A percentile compares a stretch with the other conserved stretches of the same genome.
phyloP scores from a whole-genome alignment of 345 rosid species.

The Citrus australasica region DNA sequence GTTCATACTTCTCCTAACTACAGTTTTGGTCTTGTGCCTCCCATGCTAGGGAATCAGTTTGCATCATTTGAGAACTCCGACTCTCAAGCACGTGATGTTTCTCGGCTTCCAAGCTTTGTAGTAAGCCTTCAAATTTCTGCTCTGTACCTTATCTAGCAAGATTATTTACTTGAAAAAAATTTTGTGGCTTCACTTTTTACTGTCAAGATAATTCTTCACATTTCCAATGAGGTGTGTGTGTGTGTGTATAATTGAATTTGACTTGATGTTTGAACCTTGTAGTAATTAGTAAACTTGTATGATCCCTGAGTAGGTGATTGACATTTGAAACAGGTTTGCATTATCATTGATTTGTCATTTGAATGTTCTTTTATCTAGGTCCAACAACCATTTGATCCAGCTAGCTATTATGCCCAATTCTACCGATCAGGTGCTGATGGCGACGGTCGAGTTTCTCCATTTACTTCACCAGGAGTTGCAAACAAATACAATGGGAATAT shows the following conservation, averaged over 20 bases:
- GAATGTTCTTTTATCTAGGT: constrained; percentile 37
- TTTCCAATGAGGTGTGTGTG: background rate
- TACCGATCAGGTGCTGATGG: constrained; percentile 64
- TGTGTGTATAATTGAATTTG: background rate
- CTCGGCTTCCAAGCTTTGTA: constrained; percentile 73
- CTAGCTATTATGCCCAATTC: constrained; percentile 74
- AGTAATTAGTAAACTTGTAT: no score
- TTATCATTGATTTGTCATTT: background rate
- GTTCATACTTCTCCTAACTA: constrained; percentile 59
- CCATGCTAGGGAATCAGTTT: constrained; percentile 59
- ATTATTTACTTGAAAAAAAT: background rate
- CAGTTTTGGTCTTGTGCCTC: constrained; percentile 58
- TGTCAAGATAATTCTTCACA: background rate
- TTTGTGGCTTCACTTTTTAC: background rate
- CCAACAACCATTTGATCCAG: constrained; percentile 78
- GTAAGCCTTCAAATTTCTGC: constrained; percentile 40
- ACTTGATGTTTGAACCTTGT: background rate
- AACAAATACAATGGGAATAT: constrained; percentile 78
- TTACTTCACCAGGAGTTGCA: constrained; percentile 62
- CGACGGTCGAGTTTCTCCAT: constrained; percentile 85
- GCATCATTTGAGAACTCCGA: constrained; percentile 69
- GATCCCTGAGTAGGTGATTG: background rate
- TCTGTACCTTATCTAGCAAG: constrained; percentile 4
- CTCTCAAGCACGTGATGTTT: constrained; percentile 67
- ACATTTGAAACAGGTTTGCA: background rate